Base-by-base conservation (phyloP, 2,329 filamentous ascomycete genomes). In the Penicillium palitans region DNA sequence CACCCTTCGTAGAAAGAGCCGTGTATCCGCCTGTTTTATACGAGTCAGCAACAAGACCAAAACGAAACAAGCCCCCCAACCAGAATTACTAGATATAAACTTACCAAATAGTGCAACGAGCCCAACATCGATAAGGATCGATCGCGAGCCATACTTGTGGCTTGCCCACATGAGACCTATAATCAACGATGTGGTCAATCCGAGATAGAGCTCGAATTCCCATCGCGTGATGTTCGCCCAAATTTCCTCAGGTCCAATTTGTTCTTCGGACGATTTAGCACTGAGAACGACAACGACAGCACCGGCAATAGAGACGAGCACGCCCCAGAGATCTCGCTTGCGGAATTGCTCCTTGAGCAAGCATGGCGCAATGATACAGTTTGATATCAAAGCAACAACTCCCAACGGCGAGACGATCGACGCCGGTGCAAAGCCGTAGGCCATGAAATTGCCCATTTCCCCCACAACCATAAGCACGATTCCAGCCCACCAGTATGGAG, bases 401-500 rank as follows among this genome's bases (percentile, higher is more conserved):
- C 95, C 95, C 6, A 99, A 81, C 0, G 95, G 95, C 35, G 93
- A 97, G 42, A 99, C 95, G 68, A 99, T 97, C 15, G 95, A 98
- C 8, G 95, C 95, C 4, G 95, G 95, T 31, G 95, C 95, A 73
- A 99, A 99, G 25, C 95, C 95, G 71, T 99, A 99, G 0, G 95
- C 95, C 62, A 99, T 79, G 71, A 99, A 99, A 74, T 99, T 99
- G 52, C 95, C 95, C 71, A 90, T 89, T 78, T 99, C 95, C 57
- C 95, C 95, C 25, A 96, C 79, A 0, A 88, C 91, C 85, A 99
- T 99, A 59, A 99, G 82, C 17, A 96, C 84, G 65, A 98, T 93
- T 21, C 95, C 95, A 33, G 88, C 78, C 95, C 95, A 99, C 95
- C 95, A 99, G 72, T 95, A 97, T 1, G 92, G 91, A 37, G 92